phyloP scores from a whole-genome alignment of 148 eudicot genomes.

The Rhododendron henanense region DNA sequence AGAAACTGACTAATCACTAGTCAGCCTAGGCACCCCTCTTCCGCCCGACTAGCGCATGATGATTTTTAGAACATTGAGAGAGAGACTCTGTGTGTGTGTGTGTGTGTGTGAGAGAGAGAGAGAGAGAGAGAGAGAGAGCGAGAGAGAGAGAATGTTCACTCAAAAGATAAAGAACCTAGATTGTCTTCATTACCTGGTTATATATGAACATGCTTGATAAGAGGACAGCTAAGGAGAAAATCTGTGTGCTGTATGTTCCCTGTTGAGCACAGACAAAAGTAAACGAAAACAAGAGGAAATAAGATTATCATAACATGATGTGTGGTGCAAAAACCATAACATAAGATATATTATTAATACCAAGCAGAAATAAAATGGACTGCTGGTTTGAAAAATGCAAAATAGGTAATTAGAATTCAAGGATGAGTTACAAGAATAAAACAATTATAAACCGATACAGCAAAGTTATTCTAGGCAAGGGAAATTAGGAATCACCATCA shows the following conservation, averaged over 20 bases:
- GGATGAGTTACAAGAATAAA: not conserved
- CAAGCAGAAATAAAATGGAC: not conserved
- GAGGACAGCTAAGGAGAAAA: slow-evolving; percentile 91
- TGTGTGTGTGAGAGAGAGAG: not conserved
- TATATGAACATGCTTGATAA: slow-evolving; percentile 97
- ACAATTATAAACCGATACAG: not conserved
- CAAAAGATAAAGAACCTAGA: not conserved
- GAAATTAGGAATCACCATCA: not conserved
- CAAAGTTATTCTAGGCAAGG: not conserved
- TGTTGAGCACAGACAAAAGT: slow-evolving; percentile 24
- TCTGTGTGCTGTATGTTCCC: slow-evolving; percentile 98
- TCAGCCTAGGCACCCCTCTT: not conserved
- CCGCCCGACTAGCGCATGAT: not conserved
- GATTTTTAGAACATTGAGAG: not conserved
- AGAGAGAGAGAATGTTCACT: not conserved
- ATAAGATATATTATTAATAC: not conserved
- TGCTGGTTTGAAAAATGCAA: not conserved
- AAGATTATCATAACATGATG: not conserved
- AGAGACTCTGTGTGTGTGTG: not conserved
- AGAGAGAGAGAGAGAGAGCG: no score
- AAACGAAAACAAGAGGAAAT: not conserved
- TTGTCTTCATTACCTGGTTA: slow-evolving; percentile 64
- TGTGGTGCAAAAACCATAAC: not conserved
- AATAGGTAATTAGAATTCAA: not conserved
- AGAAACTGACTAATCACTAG: not conserved